Evolutionary conservation across 495 filamentous ascomycete genomes (phyloP), one percentile per base, ranked within the genome.

Genomic region (Lasiosphaeriaceae sp.): DNA sequence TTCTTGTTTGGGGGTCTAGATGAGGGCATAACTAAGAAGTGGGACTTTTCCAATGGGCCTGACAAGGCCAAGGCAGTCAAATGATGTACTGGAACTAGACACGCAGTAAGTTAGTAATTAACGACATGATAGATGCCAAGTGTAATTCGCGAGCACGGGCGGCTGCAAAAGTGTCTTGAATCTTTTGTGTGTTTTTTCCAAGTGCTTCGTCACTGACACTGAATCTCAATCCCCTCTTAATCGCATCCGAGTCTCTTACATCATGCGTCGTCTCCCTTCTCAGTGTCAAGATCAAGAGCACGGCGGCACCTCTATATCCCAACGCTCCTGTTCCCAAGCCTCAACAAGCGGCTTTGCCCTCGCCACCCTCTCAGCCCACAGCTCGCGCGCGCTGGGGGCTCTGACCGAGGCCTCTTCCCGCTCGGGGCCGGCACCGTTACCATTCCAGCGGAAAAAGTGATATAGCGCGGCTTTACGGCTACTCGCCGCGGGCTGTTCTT

Each of bases 271-370:
- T 23, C 54, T 64, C 61, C 51, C 16, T 31, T 23, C 39, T 57
- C 49, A 19, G 43, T 16, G 29, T 50, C 19, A 54, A 3, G 52
- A 47, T 2, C 49, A 11, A 23, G 48, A 63, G 47, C 53, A 26
- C 39, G 58, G 61, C 12, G 44, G 29, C 7, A 0, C 1, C 29
- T 17, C 21, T 31, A 69, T 53, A 43, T 66, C 58, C 66, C 63
- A 68, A 54, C 63, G 66, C 56, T 68, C 63, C 52, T 66, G 61
- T 24, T 49, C 56, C 66, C 63, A 68, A 34, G 58, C 58, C 22
- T 52, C 62, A 45, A 61, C 61, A 11, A 63, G 63, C 24, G 66
- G 66, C 66, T 59, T 68, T 39, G 59, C 59, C 41, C 55, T 48
- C 2, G 56, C 63, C 46, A 64, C 26, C 0, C 54, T 48, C 20